Evolutionary conservation across 371 early-diverging fungal species (phyloP).

Genomic region (Blastocladiella emersonii): DNA sequence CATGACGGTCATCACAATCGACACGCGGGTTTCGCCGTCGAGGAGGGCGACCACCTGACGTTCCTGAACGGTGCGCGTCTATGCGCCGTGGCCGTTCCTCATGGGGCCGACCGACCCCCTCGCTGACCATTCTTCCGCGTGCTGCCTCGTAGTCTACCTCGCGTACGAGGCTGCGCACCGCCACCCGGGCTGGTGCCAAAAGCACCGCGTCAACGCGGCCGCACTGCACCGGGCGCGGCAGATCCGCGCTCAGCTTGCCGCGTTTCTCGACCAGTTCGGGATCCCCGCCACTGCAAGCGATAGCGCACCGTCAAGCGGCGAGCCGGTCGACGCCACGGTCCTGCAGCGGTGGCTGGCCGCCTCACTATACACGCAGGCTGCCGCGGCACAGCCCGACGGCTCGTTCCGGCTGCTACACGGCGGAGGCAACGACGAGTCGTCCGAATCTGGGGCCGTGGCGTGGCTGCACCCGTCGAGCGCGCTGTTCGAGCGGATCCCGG

Average conservation of each 20-base stretch:
- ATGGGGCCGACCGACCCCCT: too few species aligned
- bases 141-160: slow-evolving; percentile 51
- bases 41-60: slow-evolving; percentile 72
- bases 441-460: neutral
- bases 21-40: slow-evolving; percentile 65
- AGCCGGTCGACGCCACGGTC: too few species aligned
- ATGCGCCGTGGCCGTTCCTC: neutral
- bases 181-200: slow-evolving; percentile 59
- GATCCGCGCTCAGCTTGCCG: slow-evolving; percentile 51
- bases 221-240: slow-evolving; percentile 49
- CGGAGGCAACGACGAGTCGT: too few species aligned
- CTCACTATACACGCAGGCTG: neutral
- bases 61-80: slow-evolving; percentile 39
- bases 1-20: too few species aligned
- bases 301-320: neutral
- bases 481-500: neutral
- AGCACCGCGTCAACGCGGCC: slow-evolving; percentile 55
- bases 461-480: neutral
- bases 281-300: slow-evolving; percentile 29
- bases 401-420: neutral
- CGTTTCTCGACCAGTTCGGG: slow-evolving; percentile 43
- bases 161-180: slow-evolving; percentile 50
- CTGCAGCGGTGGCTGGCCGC: neutral
- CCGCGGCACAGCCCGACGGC: slow-evolving; percentile 4
- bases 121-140: neutral